Evolutionary conservation across 352 stramenopile species (phyloP).

Genomic region (Phytophthora vignae): DNA sequence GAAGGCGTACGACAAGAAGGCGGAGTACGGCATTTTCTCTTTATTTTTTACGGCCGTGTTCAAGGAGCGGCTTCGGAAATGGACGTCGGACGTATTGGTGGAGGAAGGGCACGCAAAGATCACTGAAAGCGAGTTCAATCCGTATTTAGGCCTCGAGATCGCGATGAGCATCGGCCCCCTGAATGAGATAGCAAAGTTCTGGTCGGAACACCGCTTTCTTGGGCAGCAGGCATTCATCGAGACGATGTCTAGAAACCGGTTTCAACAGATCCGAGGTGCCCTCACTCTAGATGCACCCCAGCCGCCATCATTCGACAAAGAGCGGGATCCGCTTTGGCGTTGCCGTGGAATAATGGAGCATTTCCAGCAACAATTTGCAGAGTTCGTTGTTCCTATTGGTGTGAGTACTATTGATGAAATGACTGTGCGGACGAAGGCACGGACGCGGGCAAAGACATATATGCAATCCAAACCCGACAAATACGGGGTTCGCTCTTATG

Average conservation of each 20-base stretch:
- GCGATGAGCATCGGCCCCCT: conserved; percentile 13
- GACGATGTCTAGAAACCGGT: conserved; percentile 7
- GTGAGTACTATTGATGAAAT: conserved; percentile 14
- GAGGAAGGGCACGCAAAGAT: not conserved
- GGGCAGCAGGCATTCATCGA: not conserved
- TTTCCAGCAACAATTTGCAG: conserved; percentile 5
- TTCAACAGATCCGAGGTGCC: conserved; percentile 2
- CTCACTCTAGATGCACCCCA: not conserved
- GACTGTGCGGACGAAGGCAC: conserved; percentile 6
- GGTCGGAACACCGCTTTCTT: not conserved
- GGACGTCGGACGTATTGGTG: conserved; percentile 1
- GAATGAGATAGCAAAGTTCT: conserved; percentile 9
- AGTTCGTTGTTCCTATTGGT: conserved; percentile 3
- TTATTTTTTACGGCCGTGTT: not conserved
- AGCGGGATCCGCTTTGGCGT: conserved; percentile 9
- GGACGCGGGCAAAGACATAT: not conserved
- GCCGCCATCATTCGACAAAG: not conserved
- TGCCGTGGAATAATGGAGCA: not conserved
- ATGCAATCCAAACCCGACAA: conserved; percentile 8
- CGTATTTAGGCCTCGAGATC: conserved; percentile 14
- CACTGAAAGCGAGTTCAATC: conserved; percentile 1
- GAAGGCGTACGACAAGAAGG: not conserved
- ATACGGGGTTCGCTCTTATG: conserved; percentile 17
- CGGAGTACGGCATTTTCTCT: not conserved
- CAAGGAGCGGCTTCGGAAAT: not conserved